Conservation (phyloP, 306 rosid genomes). For the Vigna reflexopilosa region DNA sequence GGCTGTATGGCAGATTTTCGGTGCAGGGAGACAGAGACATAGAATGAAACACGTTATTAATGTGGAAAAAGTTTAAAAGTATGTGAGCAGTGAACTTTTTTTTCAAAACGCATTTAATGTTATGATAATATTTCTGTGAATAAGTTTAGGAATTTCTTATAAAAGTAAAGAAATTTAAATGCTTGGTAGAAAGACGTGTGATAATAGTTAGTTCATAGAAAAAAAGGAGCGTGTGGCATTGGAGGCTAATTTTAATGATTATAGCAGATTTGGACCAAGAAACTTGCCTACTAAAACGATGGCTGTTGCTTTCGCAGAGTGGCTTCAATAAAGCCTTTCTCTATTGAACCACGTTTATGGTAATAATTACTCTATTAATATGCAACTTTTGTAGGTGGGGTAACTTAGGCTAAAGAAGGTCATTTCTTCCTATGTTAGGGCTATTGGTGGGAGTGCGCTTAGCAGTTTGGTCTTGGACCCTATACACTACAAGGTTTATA, state of each 20-base stretch:
- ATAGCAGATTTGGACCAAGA: slow-evolving; percentile 8
- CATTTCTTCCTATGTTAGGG: background rate
- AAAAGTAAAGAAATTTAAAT: slow-evolving; percentile 11
- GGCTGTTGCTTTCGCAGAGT: background rate
- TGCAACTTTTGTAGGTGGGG: slow-evolving; percentile 41
- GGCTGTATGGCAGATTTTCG: too few species aligned
- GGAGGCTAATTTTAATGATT: slow-evolving; percentile 20
- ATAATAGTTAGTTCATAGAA: background rate
- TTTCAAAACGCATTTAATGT: background rate
- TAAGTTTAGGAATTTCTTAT: slow-evolving; percentile 13
- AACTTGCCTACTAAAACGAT: background rate
- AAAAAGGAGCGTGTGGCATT: background rate
- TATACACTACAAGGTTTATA: too few species aligned
- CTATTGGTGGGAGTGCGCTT: too few species aligned
- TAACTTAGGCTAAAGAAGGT: background rate
- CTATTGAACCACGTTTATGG: slow-evolving; percentile 1
- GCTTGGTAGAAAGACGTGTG: background rate
- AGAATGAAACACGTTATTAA: too few species aligned
- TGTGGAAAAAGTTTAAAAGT: too few species aligned
- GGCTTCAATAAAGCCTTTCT: slow-evolving; percentile 16
- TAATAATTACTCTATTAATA: slow-evolving; percentile 29
- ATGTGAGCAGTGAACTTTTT: background rate
- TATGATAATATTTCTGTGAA: background rate
- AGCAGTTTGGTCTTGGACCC: too few species aligned
- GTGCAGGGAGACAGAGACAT: too few species aligned